Evolutionary conservation across 139 green algal genomes (phyloP).

Genomic region (Picocystis salinarum): DNA sequence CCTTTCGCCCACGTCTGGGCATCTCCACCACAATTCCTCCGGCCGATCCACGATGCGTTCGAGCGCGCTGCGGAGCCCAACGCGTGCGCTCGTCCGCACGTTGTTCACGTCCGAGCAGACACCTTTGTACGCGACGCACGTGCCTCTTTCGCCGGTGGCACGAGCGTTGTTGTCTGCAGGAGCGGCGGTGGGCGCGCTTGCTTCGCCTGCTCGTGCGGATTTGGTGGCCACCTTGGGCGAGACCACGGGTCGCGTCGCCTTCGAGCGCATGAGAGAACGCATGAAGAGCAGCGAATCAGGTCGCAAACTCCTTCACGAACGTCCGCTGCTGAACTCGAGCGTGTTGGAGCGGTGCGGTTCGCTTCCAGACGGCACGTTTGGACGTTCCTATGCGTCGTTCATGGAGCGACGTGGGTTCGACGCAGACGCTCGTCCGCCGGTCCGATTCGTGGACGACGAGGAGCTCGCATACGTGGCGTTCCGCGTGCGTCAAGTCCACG

Average conservation of each 20-base stretch:
- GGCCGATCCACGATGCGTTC: too few species aligned
- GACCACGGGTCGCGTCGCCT: not conserved
- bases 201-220: too few species aligned
- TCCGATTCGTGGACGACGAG: conserved; percentile 5
- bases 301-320: conserved; percentile 1
- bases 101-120: too few species aligned
- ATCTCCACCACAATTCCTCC: too few species aligned
- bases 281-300: not conserved
- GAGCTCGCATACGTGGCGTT: conserved; percentile 3
- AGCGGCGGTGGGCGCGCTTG: too few species aligned
- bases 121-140: too few species aligned
- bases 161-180: too few species aligned
- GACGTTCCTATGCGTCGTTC: conserved; percentile 1
- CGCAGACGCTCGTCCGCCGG: not conserved
- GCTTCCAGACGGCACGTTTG: conserved; percentile 3
- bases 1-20: too few species aligned
- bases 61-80: too few species aligned
- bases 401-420: not conserved
- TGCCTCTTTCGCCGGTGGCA: too few species aligned
- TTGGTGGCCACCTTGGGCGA: not conserved
- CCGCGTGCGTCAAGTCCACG: not conserved
- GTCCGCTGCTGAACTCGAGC: not conserved
- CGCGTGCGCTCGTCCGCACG: too few species aligned
- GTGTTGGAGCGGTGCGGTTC: not conserved
- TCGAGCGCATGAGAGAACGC: not conserved